These are phyloP conservation scores for Parachlorella kessleri DNA, from an alignment of 139 green algal genomes.

Conservation along the genomic window DNA sequence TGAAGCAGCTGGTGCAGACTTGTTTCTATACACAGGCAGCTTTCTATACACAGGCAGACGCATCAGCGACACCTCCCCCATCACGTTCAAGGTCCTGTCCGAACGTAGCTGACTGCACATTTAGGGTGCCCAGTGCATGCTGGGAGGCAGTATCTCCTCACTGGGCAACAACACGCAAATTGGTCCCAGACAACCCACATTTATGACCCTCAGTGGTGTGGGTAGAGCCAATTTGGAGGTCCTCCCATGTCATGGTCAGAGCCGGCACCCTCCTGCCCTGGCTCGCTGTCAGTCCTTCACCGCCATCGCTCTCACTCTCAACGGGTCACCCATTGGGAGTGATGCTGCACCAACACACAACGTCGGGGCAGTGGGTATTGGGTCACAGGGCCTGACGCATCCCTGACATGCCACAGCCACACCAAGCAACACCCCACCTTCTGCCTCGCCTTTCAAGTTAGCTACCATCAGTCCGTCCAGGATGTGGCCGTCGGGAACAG, in stretches of 20 bases:
- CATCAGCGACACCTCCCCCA: background rate
- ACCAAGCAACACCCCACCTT: background rate
- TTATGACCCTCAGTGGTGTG: conserved; percentile 70
- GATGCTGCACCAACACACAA: background rate
- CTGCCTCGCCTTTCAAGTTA: conserved; percentile 55
- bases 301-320: conserved; percentile 17
- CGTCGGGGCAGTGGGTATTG: background rate
- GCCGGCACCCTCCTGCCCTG: conserved; percentile 17
- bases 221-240: conserved; percentile 64
- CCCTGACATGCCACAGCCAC: no score
- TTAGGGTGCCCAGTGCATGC: background rate
- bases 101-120: no score
- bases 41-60: background rate
- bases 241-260: conserved; percentile 25
- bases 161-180: background rate
- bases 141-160: background rate
- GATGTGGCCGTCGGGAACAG: conserved; percentile 27
- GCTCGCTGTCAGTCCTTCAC: conserved; percentile 40
- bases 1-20: background rate
- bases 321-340: no score
- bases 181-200: conserved; percentile 27
- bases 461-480: conserved; percentile 64
- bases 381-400: no score
- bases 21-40: no score
- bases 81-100: no score